Percentiles rank a stretch among this genome's conserved stretches.
These are phyloP conservation scores for Panus rudis DNA, from an alignment of 768 basidiomycete species.

Conservation along the genomic window DNA sequence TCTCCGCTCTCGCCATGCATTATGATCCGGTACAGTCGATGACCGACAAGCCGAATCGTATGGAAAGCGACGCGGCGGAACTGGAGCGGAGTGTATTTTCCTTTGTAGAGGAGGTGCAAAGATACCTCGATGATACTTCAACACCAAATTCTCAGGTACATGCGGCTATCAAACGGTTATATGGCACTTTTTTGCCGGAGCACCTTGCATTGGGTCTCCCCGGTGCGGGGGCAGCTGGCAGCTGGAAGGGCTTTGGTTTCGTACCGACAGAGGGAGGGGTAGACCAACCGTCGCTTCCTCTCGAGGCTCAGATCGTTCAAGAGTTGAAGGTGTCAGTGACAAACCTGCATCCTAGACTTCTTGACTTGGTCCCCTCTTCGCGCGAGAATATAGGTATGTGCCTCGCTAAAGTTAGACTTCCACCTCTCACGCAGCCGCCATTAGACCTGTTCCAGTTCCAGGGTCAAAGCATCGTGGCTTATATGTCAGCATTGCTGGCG, in stretches of 20 bases:
- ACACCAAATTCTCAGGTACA: constrained; percentile 12
- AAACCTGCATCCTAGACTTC: too few relatives aligned
- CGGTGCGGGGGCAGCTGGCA: constrained; percentile 68
- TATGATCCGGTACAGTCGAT: constrained; percentile 64
- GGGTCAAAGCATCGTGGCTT: constrained; percentile 46
- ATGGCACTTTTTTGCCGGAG: constrained; percentile 51
- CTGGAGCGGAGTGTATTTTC: constrained; percentile 63
- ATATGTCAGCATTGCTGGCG: constrained; percentile 51
- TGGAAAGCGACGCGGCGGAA: constrained; percentile 71
- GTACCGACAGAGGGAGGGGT: constrained; percentile 47
- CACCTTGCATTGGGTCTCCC: constrained; percentile 73
- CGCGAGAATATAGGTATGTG: too few relatives aligned
- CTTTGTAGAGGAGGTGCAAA: constrained; percentile 67
- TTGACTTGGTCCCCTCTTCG: too few relatives aligned
- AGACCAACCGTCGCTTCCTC: constrained; percentile 36
- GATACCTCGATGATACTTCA: constrained; percentile 36
- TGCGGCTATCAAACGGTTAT: constrained; percentile 12
- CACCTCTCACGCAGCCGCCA: too few relatives aligned
- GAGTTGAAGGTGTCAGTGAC: constrained; percentile 44
- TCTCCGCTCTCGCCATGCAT: constrained; percentile 85
- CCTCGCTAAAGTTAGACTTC: too few relatives aligned
- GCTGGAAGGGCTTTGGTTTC: constrained; percentile 86
- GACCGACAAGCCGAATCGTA: constrained; percentile 49
- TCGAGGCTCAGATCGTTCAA: constrained; percentile 45
- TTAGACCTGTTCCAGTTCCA: constrained; percentile 24